phyloP scores from a whole-genome alignment of 1,284 basidiomycete species.

The Ganoderma lucidum region DNA sequence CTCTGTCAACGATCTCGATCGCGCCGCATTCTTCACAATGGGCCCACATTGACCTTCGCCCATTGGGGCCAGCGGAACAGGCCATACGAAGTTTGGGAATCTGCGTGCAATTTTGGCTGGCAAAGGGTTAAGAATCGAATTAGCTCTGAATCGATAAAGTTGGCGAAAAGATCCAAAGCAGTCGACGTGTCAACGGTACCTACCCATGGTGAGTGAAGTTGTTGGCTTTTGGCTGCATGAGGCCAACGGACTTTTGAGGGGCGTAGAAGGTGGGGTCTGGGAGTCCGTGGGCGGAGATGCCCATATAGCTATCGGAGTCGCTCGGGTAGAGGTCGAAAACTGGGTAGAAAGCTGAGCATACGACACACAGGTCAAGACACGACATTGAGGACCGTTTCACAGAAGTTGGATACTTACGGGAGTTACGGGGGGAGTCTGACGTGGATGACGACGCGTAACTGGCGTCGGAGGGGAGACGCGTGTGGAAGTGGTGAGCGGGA shows the following conservation, averaged over 20 bases:
- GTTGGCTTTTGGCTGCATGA: constrained; percentile 69
- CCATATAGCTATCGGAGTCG: constrained; percentile 54
- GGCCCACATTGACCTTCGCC: constrained; percentile 77
- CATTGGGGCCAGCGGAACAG: constrained; percentile 45
- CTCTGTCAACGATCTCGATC: constrained; percentile 84
- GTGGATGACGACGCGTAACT: constrained; percentile 64
- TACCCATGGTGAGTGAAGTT: constrained; percentile 77
- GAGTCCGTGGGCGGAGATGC: constrained; percentile 57
- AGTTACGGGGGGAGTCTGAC: constrained; percentile 47
- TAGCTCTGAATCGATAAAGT: constrained; percentile 28
- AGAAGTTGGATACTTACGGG: constrained; percentile 42
- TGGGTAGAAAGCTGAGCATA: constrained; percentile 61
- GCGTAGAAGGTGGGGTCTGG: constrained; percentile 47
- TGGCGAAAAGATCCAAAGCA: constrained; percentile 2
- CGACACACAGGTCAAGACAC: constrained; percentile 22
- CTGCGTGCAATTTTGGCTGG: constrained; percentile 72
- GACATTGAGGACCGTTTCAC: constrained; percentile 14
- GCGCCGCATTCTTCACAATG: constrained; percentile 88
- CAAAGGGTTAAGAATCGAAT: constrained; percentile 23
- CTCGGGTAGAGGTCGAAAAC: constrained; percentile 67
- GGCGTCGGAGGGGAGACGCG: constrained; percentile 70
- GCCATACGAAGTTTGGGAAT: constrained; percentile 66
- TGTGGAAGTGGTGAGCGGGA: constrained; percentile 61
- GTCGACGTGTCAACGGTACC: constrained; percentile 41
- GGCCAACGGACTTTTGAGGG: constrained; percentile 55